Evolutionary conservation across 768 basidiomycete genomes (phyloP).

Genomic region (Leccinum subtestaceum): DNA sequence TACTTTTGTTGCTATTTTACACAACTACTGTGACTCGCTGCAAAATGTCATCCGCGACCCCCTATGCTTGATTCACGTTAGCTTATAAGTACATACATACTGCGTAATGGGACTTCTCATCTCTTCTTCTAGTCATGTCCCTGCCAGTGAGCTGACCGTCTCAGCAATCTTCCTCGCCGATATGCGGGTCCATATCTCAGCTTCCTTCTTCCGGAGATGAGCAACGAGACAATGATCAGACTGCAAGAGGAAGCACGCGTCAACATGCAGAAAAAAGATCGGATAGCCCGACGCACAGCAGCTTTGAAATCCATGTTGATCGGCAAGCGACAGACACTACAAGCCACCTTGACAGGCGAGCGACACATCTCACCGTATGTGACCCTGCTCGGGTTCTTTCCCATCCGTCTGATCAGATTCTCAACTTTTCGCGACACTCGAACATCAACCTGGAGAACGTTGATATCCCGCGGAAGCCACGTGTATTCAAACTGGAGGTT

Average conservation of each 20-base stretch:
- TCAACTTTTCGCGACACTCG: conserved; percentile 2
- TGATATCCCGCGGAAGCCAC: background rate
- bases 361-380: background rate
- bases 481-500: too few relatives aligned
- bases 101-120: background rate
- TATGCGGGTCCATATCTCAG: conserved; percentile 5
- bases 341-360: conserved; percentile 8
- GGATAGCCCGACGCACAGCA: conserved; percentile 4
- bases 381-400: conserved; percentile 6
- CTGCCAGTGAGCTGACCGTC: background rate
- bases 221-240: background rate
- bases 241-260: background rate
- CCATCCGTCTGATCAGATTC: conserved; percentile 9
- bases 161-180: background rate
- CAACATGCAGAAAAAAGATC: background rate
- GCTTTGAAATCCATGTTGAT: conserved; percentile 1
- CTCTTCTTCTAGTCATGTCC: background rate
- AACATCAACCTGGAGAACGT: conserved; percentile 9
- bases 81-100: conserved; percentile 12
- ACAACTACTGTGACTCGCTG: conserved; percentile 6
- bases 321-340: conserved; percentile 4
- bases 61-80: conserved; percentile 5
- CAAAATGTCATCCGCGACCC: conserved; percentile 4
- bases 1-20: conserved; percentile 6
- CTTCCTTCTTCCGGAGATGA: background rate